Evolutionary conservation across 192 early-diverging fungal species (phyloP), one percentile per base, ranked within the genome.

Genomic region (Mortierella antarctica): DNA sequence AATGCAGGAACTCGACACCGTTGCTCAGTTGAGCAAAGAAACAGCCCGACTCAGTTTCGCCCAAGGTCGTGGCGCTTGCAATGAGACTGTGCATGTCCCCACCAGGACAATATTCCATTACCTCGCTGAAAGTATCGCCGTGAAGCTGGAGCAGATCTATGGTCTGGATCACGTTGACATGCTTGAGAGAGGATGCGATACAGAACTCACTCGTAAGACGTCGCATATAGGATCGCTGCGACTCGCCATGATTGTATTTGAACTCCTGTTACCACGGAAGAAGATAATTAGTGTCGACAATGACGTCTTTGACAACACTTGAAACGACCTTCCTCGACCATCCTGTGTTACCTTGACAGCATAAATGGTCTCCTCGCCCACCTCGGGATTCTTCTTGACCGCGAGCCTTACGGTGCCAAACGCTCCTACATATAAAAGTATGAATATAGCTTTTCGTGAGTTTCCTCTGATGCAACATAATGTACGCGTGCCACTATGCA

Each of bases 21-120:
- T 85, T 74, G 45, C 93, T 85, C 2, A 96, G 76, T 58, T 96
- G 95, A 15, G 90, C 87, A 79, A 95, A 95, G 83, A 91, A 94
- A 70, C 89, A 91, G 64, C 82, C 65, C 42, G 84, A 75, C 51
- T 91, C 89, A 13, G 74, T 62, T 49, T 70, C 52, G 18, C 83
- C 85, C 39, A 96, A 61, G 6, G 84, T 80, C 3, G 87, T 87
- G 21, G 78, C 74, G 17, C 84, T 81, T 17, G 95, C 95, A 57
- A 96, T 92, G 12, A 92, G 60, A 23, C 82, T 67, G 73, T 89
- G 96, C 49, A 96, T 67, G 79, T 96, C 95, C 2, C 95, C 95
- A 18, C 93, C 94, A 14, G 87, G 79, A 63, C 92, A 92, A 77
- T 91, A 96, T 71, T 96, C 94, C 93, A 96, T 95, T 12, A 96